Evolutionary conservation across 1,139 yeast species (phyloP), one percentile per base, ranked within the genome.

Genomic region (Candida sp.): DNA sequence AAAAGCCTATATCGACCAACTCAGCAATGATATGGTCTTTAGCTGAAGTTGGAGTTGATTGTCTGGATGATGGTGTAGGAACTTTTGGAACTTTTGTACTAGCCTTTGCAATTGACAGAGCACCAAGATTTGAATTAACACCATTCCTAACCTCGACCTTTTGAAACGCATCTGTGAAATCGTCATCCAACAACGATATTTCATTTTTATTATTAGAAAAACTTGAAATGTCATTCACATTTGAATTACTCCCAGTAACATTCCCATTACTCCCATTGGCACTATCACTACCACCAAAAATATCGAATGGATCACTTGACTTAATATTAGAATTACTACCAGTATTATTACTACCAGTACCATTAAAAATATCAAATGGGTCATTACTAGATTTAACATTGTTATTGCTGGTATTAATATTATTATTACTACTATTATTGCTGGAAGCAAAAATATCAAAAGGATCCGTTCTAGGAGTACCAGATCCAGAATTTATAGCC

Each of bases 1-100:
- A 65, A 54, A 88, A 88, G 2, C 96, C 96, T 78, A 88, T 87
- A 49, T 88, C 95, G 1, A 87, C 64, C 42, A 88, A 68, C 52
- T 82, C 87, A 0, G 93, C 93, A 22, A 87, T 60, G 2, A 81
- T 70, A 21, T 70, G 71, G 54, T 85, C 95, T 36, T 53, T 51
- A 2, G 33, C 21, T 2, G 43, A 32, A 11, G 29, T 25, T 5
- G 27, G 22, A 9, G 39, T 21, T 5, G 32, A 25, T 36, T 34
- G 43, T 9, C 12, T 7, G 19, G 33, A 23, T n/a, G 36, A 27
- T 11, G 15, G 8, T 3, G 45, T 12, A 5, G 44, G 38, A 25
- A 15, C 19, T 15, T 15, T 15, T 15, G 19, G n/a, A n/a, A n/a
- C n/a, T n/a, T n/a, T n/a, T n/a, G n/a, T n/a, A n/a, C n/a, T n/a